Percentiles rank a stretch among this genome's conserved stretches.
Evolutionary conservation across 441 rosid species (phyloP).

Genomic region (Populus hybrid): DNA sequence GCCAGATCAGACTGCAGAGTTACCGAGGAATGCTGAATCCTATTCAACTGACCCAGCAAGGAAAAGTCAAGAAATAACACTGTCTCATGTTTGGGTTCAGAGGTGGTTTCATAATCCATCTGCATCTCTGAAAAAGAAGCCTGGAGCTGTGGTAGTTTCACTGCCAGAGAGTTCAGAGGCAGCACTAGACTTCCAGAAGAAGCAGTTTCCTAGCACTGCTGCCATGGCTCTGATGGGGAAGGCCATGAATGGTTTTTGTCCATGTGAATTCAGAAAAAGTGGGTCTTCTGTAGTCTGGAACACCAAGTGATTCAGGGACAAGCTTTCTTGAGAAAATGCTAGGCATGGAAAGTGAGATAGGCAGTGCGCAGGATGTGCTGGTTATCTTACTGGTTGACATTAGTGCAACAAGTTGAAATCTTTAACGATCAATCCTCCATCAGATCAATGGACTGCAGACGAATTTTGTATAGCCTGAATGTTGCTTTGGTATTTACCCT

Average conservation of each 20-base stretch:
- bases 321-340: constrained; percentile 2
- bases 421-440: not conserved
- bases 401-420: not conserved
- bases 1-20: no score
- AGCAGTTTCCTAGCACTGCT: constrained; percentile 78
- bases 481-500: constrained; percentile 15
- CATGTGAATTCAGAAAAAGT: constrained; percentile 49
- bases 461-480: constrained; percentile 15
- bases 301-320: constrained; percentile 30
- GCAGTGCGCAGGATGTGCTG: not conserved
- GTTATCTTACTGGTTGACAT: not conserved
- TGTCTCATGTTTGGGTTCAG: no score
- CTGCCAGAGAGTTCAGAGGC: constrained; percentile 40
- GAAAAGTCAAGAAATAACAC: no score
- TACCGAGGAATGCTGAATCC: no score
- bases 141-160: constrained; percentile 24
- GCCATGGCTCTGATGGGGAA: constrained; percentile 99
- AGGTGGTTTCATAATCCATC: no score
- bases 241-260: constrained; percentile 56
- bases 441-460: constrained; percentile 10
- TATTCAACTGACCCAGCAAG: no score
- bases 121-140: constrained; percentile 26
- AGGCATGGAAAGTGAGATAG: not conserved
- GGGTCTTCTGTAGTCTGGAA: constrained; percentile 70
- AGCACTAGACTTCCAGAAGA: constrained; percentile 32